Conservation (phyloP, 1,139 yeast species). For the Tardiomyces blankii region DNA sequence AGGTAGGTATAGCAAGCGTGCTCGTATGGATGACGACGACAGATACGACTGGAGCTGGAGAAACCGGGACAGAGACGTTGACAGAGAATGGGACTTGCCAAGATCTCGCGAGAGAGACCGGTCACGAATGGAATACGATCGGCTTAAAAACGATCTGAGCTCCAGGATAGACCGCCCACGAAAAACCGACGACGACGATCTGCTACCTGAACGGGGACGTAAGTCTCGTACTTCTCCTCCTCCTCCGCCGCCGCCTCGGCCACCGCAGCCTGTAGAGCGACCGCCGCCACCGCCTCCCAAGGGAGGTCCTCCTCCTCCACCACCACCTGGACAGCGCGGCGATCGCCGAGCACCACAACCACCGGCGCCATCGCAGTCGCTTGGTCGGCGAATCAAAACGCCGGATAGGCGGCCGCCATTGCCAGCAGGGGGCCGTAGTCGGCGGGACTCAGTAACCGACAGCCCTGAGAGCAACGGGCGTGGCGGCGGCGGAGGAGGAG, state of each 20-base stretch:
- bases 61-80: not conserved
- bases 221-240: no score
- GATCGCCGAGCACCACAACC: not conserved
- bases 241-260: not conserved
- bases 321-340: not conserved
- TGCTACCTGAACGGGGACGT: not conserved
- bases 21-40: not conserved
- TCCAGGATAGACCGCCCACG: not conserved
- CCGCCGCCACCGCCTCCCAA: not conserved
- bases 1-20: not conserved
- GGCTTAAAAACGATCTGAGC: not conserved
- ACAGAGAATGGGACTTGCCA: conserved; percentile 2
- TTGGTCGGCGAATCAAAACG: not conserved
- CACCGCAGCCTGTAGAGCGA: not conserved
- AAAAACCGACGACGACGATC: not conserved
- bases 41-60: not conserved
- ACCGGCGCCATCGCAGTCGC: not conserved
- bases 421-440: not conserved
- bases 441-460: not conserved
- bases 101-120: not conserved
- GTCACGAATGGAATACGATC: not conserved
- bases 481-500: not conserved
- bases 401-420: not conserved
- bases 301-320: not conserved
- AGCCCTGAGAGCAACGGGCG: not conserved